Evolutionary conservation across 805 yeast species (phyloP).

Genomic region (Sungouiella thailandica): DNA sequence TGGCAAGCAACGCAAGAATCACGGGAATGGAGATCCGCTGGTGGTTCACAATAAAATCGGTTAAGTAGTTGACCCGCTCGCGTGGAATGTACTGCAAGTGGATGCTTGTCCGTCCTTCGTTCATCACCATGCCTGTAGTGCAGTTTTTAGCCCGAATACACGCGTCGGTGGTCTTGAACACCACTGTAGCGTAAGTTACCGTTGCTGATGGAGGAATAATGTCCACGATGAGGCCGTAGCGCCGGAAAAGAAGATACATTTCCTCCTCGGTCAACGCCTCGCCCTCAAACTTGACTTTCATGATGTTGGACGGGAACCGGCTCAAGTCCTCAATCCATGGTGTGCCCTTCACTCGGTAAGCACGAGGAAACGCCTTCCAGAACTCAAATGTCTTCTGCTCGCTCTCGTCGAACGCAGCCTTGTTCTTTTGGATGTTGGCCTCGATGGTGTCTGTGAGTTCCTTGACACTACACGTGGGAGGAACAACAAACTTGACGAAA

Average conservation of each 20-base stretch:
- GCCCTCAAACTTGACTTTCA: slow-evolving; percentile 74
- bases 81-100: slow-evolving; percentile 70
- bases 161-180: slow-evolving; percentile 52
- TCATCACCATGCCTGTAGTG: slow-evolving; percentile 69
- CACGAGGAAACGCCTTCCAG: slow-evolving; percentile 37
- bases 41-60: slow-evolving; percentile 63
- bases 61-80: slow-evolving; percentile 47
- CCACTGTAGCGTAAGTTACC: slow-evolving; percentile 43
- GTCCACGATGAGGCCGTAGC: slow-evolving; percentile 81
- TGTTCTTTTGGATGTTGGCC: slow-evolving; percentile 34
- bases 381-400: slow-evolving; percentile 6
- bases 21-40: slow-evolving; percentile 80
- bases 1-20: slow-evolving; percentile 71
- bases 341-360: slow-evolving; percentile 75
- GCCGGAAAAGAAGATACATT: slow-evolving; percentile 71
- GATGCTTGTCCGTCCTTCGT: slow-evolving; percentile 47
- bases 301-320: slow-evolving; percentile 59
- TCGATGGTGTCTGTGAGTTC: slow-evolving; percentile 52
- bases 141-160: slow-evolving; percentile 90
- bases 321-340: slow-evolving; percentile 97
- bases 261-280: slow-evolving; percentile 74
- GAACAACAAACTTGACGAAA: slow-evolving; percentile 71
- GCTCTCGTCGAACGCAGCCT: slow-evolving; percentile 7
- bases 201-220: slow-evolving; percentile 57
- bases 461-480: slow-evolving; percentile 43